Percentiles rank a stretch among this genome's conserved stretches.
Evolutionary conservation across 2,329 filamentous ascomycete genomes (phyloP).

Genomic region (Phialophora tarda): DNA sequence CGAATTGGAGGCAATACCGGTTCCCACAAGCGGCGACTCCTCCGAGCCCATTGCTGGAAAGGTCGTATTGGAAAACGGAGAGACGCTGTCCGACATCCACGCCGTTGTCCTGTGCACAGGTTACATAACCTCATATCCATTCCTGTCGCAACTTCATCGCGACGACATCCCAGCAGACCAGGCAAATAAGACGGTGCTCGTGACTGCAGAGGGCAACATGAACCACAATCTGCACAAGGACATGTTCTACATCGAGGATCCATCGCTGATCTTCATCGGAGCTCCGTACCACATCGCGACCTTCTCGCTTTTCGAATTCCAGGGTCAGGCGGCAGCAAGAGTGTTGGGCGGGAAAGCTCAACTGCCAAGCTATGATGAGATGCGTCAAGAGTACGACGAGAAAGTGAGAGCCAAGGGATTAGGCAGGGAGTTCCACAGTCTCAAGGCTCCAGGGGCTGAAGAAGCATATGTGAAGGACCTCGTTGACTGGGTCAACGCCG

Average conservation of each 20-base stretch:
- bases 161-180: conserved; percentile 52
- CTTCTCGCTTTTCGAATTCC: conserved; percentile 73
- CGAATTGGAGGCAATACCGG: conserved; percentile 37
- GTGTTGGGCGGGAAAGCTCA: conserved; percentile 59
- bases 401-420: conserved; percentile 41
- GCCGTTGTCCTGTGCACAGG: conserved; percentile 70
- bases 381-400: conserved; percentile 44
- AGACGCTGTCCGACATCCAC: conserved; percentile 62
- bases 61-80: conserved; percentile 61
- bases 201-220: conserved; percentile 66
- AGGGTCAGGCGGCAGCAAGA: conserved; percentile 66
- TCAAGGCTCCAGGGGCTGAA: conserved; percentile 44
- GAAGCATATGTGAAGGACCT: conserved; percentile 45
- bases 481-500: conserved; percentile 46
- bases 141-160: conserved; percentile 60
- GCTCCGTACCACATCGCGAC: conserved; percentile 70
- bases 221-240: conserved; percentile 72
- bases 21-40: conserved; percentile 4
- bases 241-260: conserved; percentile 73
- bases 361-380: conserved; percentile 54
- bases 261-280: conserved; percentile 67
- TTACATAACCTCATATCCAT: conserved; percentile 71
- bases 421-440: conserved; percentile 48
- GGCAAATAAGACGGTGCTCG: conserved; percentile 60
- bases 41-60: conserved; percentile 55